Evolutionary conservation across 1,139 yeast species (phyloP), one percentile per base, ranked within the genome.

Genomic region (Kurtzmaniella quercitrusa): DNA sequence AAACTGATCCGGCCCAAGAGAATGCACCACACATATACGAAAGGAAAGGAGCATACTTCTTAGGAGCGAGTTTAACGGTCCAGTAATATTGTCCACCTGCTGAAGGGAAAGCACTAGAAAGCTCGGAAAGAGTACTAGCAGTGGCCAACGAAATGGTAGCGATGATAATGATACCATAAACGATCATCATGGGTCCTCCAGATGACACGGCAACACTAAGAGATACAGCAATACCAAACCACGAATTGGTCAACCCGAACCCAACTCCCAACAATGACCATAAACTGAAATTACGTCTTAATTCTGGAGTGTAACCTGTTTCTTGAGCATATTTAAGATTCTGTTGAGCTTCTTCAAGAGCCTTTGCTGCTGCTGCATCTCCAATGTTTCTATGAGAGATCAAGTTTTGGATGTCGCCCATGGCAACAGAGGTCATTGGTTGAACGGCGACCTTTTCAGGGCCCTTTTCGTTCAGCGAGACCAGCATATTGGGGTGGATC

Each of bases 171-270:
- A 82, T 81, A 55, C 88, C 88, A 54, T 81, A 82, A 14, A 81
- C 77, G 49, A 82, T 77, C 65, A 81, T 62, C 68, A 82, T 64
- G 11, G 88, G 87, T 24, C 88, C 88, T 50, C 85, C 86, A 21
- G 84, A 77, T 45, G 71, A 66, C 44, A 81, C 79, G 55, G 84
- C 84, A 16, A 84, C 77, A 44, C 79, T 70, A 58, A 81, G 69
- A 12, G 84, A 76, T 1, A 84, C 81, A 15, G 83, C 78, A 44
- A 80, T 78, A 48, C 86, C 85, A 48, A 80, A 78, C 87, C 87
- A 81, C 7, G 85, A 79, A 63, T 81, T 81, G 24, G 87, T 82
- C 46, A 82, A 61, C 21, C 86, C 86, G 53, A 82, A 82, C 3
- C 86, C 87, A 47, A 81, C 82, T 46, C 85, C 85, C 17, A 80